phyloP scores from a whole-genome alignment of 805 yeast species.

The Kazachstania taianensis region DNA sequence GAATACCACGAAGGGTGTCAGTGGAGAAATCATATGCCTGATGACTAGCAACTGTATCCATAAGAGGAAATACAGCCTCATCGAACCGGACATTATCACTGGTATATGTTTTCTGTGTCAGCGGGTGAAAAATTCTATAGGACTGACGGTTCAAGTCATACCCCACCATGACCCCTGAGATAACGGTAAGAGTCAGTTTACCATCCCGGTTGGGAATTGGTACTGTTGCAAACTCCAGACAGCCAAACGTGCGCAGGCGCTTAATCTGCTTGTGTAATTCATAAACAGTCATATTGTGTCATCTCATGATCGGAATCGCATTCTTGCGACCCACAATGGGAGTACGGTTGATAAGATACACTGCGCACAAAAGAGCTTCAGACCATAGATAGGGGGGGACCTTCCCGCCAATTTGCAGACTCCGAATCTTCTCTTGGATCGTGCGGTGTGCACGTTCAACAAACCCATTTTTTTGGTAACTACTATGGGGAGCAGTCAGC shows the following conservation, averaged over 20 bases:
- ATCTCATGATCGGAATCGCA: constrained; percentile 1
- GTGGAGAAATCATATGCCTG: constrained; percentile 4
- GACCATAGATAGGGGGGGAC: constrained; percentile 13
- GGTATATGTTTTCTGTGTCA: neutral
- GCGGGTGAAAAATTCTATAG: constrained; percentile 5
- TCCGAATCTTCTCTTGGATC: constrained; percentile 4
- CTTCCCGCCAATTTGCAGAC: constrained; percentile 5
- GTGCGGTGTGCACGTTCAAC: constrained; percentile 13
- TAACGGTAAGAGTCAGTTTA: constrained; percentile 1
- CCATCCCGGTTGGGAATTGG: constrained; percentile 4
- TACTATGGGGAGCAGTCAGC: constrained; percentile 6
- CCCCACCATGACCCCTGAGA: constrained; percentile 5
- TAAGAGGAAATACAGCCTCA: constrained; percentile 4
- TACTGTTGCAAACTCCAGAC: constrained; percentile 9
- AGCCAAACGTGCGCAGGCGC: constrained; percentile 9
- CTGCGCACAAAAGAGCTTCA: constrained; percentile 10
- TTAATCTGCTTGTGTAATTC: neutral
- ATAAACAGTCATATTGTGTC: neutral
- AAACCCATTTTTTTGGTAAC: constrained; percentile 10
- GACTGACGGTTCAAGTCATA: constrained; percentile 3
- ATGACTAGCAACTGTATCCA: neutral
- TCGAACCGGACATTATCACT: constrained; percentile 6
- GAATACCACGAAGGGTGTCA: no score
- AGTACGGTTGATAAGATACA: constrained; percentile 5
- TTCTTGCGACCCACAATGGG: constrained; percentile 2